phyloP scores from a whole-genome alignment of 2,329 filamentous ascomycete genomes.

The Fusarium transvaalense region DNA sequence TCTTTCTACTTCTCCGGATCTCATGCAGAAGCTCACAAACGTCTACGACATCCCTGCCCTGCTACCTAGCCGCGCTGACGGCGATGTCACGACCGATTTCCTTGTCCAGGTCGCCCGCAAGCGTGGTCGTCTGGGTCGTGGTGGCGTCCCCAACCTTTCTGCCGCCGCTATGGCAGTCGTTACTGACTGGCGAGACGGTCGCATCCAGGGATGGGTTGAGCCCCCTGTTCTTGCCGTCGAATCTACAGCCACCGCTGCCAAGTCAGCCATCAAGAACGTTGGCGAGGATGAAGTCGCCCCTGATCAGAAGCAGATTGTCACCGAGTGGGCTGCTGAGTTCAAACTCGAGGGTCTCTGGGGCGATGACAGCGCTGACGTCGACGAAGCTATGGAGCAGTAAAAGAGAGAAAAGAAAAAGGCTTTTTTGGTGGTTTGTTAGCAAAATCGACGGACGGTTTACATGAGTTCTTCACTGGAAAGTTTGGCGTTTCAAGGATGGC shows the following conservation, averaged over 20 bases:
- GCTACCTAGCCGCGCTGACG: conserved; percentile 72
- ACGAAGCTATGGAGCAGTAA: conserved; percentile 67
- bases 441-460: conserved; percentile 46
- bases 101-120: conserved; percentile 95
- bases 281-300: conserved; percentile 62
- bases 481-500: conserved; percentile 53
- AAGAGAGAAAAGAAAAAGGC: conserved; percentile 5
- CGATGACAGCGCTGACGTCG: conserved; percentile 58
- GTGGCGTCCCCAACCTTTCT: conserved; percentile 89
- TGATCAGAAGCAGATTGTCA: conserved; percentile 88
- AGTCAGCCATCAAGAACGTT: conserved; percentile 54
- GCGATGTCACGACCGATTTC: conserved; percentile 89
- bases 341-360: conserved; percentile 94
- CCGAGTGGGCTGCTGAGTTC: conserved; percentile 94
- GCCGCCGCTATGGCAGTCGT: conserved; percentile 93
- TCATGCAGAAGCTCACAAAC: conserved; percentile 82
- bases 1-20: conserved; percentile 77
- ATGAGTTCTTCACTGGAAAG: conserved; percentile 49
- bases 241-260: conserved; percentile 48
- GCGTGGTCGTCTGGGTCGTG: conserved; percentile 86
- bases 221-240: conserved; percentile 75
- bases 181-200: conserved; percentile 95
- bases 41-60: conserved; percentile 89
- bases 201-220: conserved; percentile 92
- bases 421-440: conserved; percentile 25